Percentiles rank a stretch among this genome's conserved stretches.
Evolutionary conservation across 306 rosid genomes (phyloP).

Genomic region (Corylus heterophylla): DNA sequence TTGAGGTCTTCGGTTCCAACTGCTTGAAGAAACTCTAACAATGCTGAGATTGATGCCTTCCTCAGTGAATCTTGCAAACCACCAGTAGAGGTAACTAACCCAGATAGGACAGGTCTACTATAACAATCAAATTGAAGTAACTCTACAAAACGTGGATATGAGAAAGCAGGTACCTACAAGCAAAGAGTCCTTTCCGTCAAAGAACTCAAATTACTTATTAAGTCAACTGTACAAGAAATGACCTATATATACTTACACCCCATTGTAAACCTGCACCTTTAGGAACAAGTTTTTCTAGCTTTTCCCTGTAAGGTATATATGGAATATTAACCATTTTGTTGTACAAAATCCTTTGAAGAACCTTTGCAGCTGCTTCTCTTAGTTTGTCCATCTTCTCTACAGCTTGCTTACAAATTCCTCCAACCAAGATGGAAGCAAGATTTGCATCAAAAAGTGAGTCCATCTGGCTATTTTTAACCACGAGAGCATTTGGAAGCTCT

Average conservation of each 20-base stretch:
- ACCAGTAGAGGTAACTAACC: conserved; percentile 82
- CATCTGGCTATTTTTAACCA: conserved; percentile 38
- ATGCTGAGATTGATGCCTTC: conserved; percentile 74
- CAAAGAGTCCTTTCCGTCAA: conserved; percentile 23
- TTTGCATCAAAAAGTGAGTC: conserved; percentile 57
- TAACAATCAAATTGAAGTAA: conserved; percentile 80
- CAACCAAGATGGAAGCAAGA: conserved; percentile 68
- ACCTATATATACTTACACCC: conserved; percentile 62
- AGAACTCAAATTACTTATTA: conserved; percentile 19
- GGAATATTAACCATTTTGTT: conserved; percentile 61
- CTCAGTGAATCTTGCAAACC: conserved; percentile 85
- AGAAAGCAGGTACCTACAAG: conserved; percentile 72
- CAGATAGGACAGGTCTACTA: conserved; percentile 75
- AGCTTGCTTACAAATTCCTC: conserved; percentile 87
- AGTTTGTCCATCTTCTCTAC: conserved; percentile 94
- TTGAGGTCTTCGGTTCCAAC: conserved; percentile 47
- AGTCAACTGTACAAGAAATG: conserved; percentile 24
- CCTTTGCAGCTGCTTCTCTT: conserved; percentile 86
- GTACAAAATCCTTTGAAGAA: conserved; percentile 78
- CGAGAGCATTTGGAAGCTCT: conserved; percentile 37
- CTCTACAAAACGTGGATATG: conserved; percentile 79
- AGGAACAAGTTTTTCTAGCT: conserved; percentile 74
- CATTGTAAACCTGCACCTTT: conserved; percentile 58
- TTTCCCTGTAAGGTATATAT: conserved; percentile 71
- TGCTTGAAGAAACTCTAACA: conserved; percentile 70